Base-by-base conservation (phyloP, 2,329 filamentous ascomycete genomes). In the Fusarium haematococcum region DNA sequence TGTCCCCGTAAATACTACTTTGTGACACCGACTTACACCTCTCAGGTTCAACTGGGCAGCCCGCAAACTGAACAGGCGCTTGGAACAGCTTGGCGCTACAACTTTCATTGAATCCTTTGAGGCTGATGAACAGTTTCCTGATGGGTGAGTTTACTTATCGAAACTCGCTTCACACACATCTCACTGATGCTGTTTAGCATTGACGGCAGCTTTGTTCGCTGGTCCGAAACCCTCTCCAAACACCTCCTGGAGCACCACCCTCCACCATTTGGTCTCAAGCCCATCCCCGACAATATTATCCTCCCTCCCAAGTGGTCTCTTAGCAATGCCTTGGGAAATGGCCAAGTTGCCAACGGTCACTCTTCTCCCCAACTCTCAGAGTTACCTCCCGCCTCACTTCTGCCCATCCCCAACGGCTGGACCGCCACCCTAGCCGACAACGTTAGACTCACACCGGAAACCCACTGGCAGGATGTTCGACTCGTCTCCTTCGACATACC, bases 401-500 rank as follows among this genome's bases (percentile, higher is more conserved):
- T 94, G 2, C 88, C 91, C 0, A 86, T 95, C 14, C 88, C 90
- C 1, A 83, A 85, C 48, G 85, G 88, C 3, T 85, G 90, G 72
- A 82, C 81, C 0, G 93, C 92, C 10, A 88, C 82, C 0, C 80
- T 99, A 1, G 78, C 86, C 1, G 81, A 83, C n/a, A 98, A 97
- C 79, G 82, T 86, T 20, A 90, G 95, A 18, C 82, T 97, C 7
- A 99, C 97, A 0, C 91, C 95, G 0, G 58, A 81, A 1, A 85
- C 86, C 2, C 97, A 99, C 83, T 98, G 95, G 92, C 97, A 99
- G 85, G 97, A 99, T 84, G 96, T 98, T 52, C 93, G 97, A 0
- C 90, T 94, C 62, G 83, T 98, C n/a, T 88, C 86, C 2, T 86
- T 98, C 16, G 86, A 85, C 10, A 76, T 90, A 80, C 13, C 83